Evolutionary conservation across 2,329 filamentous ascomycete genomes (phyloP).

Genomic region (Ophiocordyceps camponoti-saundersi): DNA sequence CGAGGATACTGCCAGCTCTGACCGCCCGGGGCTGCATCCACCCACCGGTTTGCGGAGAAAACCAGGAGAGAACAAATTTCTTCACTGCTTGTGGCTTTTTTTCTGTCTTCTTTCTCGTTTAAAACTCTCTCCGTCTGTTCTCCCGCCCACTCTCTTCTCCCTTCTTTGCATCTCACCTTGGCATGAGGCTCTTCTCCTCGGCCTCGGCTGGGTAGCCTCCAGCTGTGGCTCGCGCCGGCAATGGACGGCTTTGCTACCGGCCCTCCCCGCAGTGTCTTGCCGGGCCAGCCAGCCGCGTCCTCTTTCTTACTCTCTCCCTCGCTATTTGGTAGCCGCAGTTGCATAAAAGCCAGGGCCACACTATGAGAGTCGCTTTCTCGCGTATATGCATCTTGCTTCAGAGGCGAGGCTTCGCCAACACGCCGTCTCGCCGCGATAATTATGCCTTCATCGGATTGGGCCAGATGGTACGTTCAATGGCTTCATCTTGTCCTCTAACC

Average conservation of each 20-base stretch:
- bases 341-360: neutral
- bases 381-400: slow-evolving; percentile 14
- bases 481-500: neutral
- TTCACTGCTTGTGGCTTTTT: neutral
- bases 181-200: neutral
- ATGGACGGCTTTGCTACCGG: slow-evolving; percentile 13
- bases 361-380: slow-evolving; percentile 7
- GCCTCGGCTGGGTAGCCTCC: neutral
- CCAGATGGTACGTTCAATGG: slow-evolving; percentile 32
- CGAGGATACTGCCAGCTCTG: neutral
- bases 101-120: neutral
- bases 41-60: too few species aligned
- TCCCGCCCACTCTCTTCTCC: neutral
- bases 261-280: neutral
- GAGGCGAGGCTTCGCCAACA: slow-evolving; percentile 32
- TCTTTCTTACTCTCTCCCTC: slow-evolving; percentile 11
- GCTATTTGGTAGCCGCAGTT: neutral
- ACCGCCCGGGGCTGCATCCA: neutral
- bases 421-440: slow-evolving; percentile 27
- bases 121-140: neutral
- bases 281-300: neutral
- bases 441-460: slow-evolving; percentile 45
- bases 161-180: neutral
- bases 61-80: neutral
- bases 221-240: slow-evolving; percentile 5